These are phyloP conservation scores for Dothidotthia symphoricarpi DNA, from an alignment of 2,329 filamentous ascomycete species.

Conservation along the genomic window DNA sequence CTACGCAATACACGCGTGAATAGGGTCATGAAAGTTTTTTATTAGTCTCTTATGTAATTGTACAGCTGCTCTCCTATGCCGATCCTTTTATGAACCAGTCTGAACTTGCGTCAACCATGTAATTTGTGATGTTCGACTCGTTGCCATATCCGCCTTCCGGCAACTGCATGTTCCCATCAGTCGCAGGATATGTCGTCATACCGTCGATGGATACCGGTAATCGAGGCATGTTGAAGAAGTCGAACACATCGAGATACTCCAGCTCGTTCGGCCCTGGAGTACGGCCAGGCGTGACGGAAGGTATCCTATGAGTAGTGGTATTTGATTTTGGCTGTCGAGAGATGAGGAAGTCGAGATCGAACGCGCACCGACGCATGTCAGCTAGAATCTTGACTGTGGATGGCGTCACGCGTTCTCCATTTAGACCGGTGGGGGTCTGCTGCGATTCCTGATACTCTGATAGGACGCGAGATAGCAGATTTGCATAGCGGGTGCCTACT, in stretches of 20 bases:
- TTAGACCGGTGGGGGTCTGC: conserved; percentile 53
- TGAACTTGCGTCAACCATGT: conserved; percentile 70
- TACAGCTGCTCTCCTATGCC: no score
- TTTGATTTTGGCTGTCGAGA: conserved; percentile 65
- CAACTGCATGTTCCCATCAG: conserved; percentile 28
- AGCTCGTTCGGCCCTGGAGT: conserved; percentile 78
- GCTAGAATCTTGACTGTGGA: conserved; percentile 82
- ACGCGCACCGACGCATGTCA: conserved; percentile 88
- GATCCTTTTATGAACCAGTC: conserved; percentile 63
- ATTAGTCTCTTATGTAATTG: no score
- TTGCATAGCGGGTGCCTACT: conserved; percentile 78
- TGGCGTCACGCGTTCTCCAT: conserved; percentile 72
- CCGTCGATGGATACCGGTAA: conserved; percentile 52
- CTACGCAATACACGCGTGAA: no score
- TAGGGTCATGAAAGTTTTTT: no score
- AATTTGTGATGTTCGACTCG: conserved; percentile 76
- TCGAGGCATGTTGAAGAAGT: conserved; percentile 89
- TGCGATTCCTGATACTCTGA: conserved; percentile 83
- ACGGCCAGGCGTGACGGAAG: conserved; percentile 56
- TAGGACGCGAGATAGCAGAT: conserved; percentile 75
- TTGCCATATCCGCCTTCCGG: conserved; percentile 45
- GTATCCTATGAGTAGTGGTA: conserved; percentile 33
- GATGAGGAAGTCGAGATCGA: conserved; percentile 86
- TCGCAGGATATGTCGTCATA: conserved; percentile 28
- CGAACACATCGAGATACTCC: conserved; percentile 89